Base-by-base conservation (phyloP, 2,329 filamentous ascomycete species). In the Xylariaceae sp. region DNA sequence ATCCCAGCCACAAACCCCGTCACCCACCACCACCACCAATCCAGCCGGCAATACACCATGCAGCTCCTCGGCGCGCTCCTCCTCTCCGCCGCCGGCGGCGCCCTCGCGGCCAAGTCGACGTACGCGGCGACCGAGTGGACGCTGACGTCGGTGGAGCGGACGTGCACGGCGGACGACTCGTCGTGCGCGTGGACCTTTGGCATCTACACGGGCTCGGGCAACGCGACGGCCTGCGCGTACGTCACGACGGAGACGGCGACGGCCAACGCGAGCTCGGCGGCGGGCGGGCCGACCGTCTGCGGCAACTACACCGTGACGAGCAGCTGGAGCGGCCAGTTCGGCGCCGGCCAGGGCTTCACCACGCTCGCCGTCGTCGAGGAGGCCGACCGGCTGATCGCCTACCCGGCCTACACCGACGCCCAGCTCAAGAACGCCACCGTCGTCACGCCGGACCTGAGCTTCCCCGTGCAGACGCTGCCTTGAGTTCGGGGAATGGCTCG, bases 281-380 rank as follows among this genome's bases (percentile, higher is more conserved):
- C 54, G 43, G 60, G 37, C 56, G 58, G 50, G 43, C 59, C 42
- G 28, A 40, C 44, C 33, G 19, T 12, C 26, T 75, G 69, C 56
- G 72, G 70, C 26, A 51, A 47, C 44, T 76, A 60, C 60, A 68
- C 59, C 39, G 47, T 76, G 44, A 73, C 68, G 29, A 70, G 65
- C 9, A 65, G 66, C 50, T 77, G 72, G 72, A 71, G 65, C 49
- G 70, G 61, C 47, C 66, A 73, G 53, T 76, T 76, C 43, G 72
- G 71, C 34, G 37, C 53, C 5, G 67, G 53, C 42, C 54, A 68
- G 17, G 72, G 67, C 40, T 76, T 75, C 58, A 75, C 70, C 23
- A 72, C 67, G 14, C 55, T 76, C 24, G 59, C 65, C 5, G 65
- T 77, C 26, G 63, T 69, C 22, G 58, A 73, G 53, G 57, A 59